A percentile compares a stretch with the other conserved stretches of the same genome.
Evolutionary conservation across 2,329 filamentous ascomycete genomes (phyloP).

Genomic region (Hypoxylon sp.): DNA sequence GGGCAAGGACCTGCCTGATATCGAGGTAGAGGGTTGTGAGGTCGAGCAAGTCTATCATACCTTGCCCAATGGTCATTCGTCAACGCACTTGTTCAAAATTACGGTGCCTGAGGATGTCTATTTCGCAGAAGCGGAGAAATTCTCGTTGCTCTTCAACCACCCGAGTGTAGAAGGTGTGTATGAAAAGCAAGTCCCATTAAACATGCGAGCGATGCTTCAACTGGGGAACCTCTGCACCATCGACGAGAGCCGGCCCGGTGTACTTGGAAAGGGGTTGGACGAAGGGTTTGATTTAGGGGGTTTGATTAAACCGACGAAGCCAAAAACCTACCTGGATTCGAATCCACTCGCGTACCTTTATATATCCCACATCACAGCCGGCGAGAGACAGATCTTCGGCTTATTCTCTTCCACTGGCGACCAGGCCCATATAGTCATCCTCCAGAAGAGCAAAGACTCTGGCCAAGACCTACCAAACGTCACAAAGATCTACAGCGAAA

Average conservation of each 20-base stretch:
- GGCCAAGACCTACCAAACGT: constrained; percentile 89
- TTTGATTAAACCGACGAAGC: constrained; percentile 75
- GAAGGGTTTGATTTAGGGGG: constrained; percentile 90
- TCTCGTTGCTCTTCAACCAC: constrained; percentile 87
- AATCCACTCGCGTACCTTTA: constrained; percentile 86
- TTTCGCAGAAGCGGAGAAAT: constrained; percentile 84
- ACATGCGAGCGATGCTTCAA: constrained; percentile 86
- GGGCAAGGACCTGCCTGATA: constrained; percentile 85
- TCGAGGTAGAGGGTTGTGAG: constrained; percentile 85
- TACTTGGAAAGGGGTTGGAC: constrained; percentile 91
- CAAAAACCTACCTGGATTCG: constrained; percentile 77
- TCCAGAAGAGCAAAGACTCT: constrained; percentile 83
- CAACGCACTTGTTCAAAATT: constrained; percentile 92
- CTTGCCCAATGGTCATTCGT: constrained; percentile 93
- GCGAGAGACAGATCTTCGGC: constrained; percentile 92
- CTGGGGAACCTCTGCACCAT: constrained; percentile 93
- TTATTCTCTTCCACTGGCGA: constrained; percentile 86
- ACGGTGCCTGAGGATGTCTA: constrained; percentile 90
- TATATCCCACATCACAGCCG: constrained; percentile 90
- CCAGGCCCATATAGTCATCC: constrained; percentile 87
- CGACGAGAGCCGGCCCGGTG: constrained; percentile 88
- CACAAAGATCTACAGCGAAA: constrained; percentile 86
- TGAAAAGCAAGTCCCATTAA: constrained; percentile 90
- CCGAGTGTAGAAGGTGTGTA: constrained; percentile 97
- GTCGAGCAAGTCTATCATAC: constrained; percentile 95